These are phyloP conservation scores for Clitocybe nebularis DNA, from an alignment of 1,284 basidiomycete species.

Conservation along the genomic window DNA sequence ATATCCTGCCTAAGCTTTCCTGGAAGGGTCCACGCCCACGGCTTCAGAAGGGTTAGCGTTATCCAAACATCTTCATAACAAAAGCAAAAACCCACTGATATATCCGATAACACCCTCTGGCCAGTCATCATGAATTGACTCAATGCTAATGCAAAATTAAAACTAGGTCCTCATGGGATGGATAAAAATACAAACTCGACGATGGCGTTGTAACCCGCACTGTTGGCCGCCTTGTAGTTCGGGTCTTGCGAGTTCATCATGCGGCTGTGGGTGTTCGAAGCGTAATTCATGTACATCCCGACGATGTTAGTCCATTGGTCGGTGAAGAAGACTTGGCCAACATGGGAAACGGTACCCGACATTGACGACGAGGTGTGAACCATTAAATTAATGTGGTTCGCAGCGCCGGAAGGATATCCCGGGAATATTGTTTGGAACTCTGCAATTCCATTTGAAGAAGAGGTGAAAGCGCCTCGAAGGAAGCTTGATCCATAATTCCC, in stretches of 20 bases:
- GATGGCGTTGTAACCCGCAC: constrained; percentile 27
- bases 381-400: constrained; percentile 31
- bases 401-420: constrained; percentile 31
- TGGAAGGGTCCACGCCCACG: constrained; percentile 19
- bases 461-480: constrained; percentile 48
- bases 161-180: too few relatives aligned
- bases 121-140: constrained; percentile 23
- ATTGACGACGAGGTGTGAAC: constrained; percentile 22
- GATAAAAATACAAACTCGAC: constrained; percentile 27
- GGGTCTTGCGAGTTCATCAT: constrained; percentile 29
- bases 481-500: constrained; percentile 36
- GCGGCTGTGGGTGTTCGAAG: constrained; percentile 28
- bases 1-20: constrained; percentile 6
- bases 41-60: constrained; percentile 7
- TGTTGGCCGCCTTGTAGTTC: constrained; percentile 24
- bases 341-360: constrained; percentile 25
- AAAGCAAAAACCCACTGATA: constrained; percentile 16
- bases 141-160: too few relatives aligned
- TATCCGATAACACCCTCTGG: constrained; percentile 22
- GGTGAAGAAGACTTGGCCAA: constrained; percentile 37
- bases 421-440: constrained; percentile 55
- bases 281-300: constrained; percentile 23
- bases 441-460: constrained; percentile 47
- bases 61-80: not conserved
- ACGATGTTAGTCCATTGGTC: constrained; percentile 35